Evolutionary conservation across 1,139 yeast genomes (phyloP), one percentile per base, ranked within the genome.

Genomic region (Yamadazyma kanchanaburiensis): DNA sequence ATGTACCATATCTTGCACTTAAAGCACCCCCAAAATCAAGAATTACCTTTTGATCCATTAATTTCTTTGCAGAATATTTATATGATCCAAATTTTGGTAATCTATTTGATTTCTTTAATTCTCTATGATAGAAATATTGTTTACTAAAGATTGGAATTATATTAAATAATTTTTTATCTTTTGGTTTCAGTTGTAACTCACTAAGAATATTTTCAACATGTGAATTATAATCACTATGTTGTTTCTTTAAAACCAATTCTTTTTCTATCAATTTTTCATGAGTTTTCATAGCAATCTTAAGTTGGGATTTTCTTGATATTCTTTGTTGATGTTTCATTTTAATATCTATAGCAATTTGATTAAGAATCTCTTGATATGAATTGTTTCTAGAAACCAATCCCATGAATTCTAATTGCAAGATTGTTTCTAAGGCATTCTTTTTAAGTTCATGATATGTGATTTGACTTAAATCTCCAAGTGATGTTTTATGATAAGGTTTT

Each of bases 271-370:
- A 60, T 41, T 80, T 75, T 5, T 64, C 59, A 33, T 83, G 53
- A 0, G 95, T 81, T 25, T 70, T 74, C 22, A 66, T 56, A 3
- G 89, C 80, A 15, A 76, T 64, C 12, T 64, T 67, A 35, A 85
- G 59, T 47, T 87, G 95, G 22, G 73, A 67, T 31, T 69, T 67
- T 16, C 95, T 66, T 21, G 73, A 64, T 11, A 72, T 55, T 37
- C 95, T 70, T 39, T 84, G 83, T 33, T 77, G 74, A 41, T 80
- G 80, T 47, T 88, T 88, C 23, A 86, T 77, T 48, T 80, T 79
- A 44, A 91, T 87, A 43, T 94, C 96, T 31, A 73, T 60, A 0
- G 95, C 95, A 38, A 91, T 82, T 39, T 84, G 87, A 49, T 88
- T 88, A 36, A 91, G 60, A 15, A 91, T 54, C 15, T 74, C 80